Base-by-base conservation (phyloP, 2,329 filamentous ascomycete genomes). In the Sporothrix humicola region DNA sequence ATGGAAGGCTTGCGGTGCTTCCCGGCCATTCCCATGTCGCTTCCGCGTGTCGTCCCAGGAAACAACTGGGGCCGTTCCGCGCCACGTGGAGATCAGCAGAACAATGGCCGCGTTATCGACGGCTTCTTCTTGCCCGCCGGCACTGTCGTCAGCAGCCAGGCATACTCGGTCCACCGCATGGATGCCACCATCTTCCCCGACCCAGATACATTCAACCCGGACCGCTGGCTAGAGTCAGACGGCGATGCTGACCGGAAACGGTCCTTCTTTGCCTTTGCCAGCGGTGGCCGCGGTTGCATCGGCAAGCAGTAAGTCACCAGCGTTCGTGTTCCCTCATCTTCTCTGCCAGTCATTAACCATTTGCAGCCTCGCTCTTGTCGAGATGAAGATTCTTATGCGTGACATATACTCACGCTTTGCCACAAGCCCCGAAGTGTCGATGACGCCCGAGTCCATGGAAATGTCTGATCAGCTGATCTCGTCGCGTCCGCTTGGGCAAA, bases 221-320 rank as follows among this genome's bases (percentile, higher is more conserved):
- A 95, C 73, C 87, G 95, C 77, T 98, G 95, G 95, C 88, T 97
- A 76, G 89, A 87, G 17, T 85, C 87, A 9, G 87, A 91, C 63
- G 93, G 93, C 1, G 93, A 95, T 77, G 87, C 91, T 74, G 92
- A 95, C 77, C 85, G 89, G 73, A 88, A 88, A 77, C 83, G 88
- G 59, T 78, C 88, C 8, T 88, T 91, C 78, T 92, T 91, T 82
- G 87, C 91, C 0, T 92, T 92, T 82, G 87, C 89, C 7, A 87
- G 84, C 66, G 91, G 91, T 4, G 90, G 89, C 0, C 83, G 91
- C 77, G 90, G 89, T 0, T 93, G 91, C 75, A 86, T 90, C 31
- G 90, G 89, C 3, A 90, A 89, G 77, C 88, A 92, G 90, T 92
- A 82, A 82, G 89, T 87, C 15, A 13, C 13, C 17, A 8, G 23